Evolutionary conservation across 306 rosid genomes (phyloP).

Genomic region (Psophocarpus tetragonolobus): DNA sequence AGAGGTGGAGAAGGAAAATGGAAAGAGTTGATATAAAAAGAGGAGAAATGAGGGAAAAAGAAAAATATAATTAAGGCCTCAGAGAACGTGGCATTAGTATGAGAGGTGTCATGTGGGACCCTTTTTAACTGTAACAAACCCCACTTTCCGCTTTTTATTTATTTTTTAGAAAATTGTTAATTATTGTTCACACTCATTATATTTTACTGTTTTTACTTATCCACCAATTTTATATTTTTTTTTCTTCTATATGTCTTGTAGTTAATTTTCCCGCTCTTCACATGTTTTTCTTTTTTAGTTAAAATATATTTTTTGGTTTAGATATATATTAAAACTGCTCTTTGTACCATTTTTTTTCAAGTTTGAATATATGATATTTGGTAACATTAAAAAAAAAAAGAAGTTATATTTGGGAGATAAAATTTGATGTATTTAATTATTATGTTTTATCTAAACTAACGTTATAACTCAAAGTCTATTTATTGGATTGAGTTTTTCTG

Average conservation of each 20-base stretch:
- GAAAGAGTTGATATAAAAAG: conserved; percentile 13
- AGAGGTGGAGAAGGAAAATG: neutral
- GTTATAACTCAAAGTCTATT: no score
- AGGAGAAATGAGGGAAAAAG: neutral
- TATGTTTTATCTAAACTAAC: no score
- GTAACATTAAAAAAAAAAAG: no score
- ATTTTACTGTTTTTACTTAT: neutral
- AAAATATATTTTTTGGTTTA: neutral
- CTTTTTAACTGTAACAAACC: conserved; percentile 33
- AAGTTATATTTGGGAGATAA: no score
- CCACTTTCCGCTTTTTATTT: conserved; percentile 7
- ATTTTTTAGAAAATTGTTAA: neutral
- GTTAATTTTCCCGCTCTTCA: neutral
- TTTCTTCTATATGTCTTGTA: neutral
- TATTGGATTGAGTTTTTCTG: no score
- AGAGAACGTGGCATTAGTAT: conserved; percentile 3
- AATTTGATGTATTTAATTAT: no score
- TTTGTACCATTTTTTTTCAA: no score
- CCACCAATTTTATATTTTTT: neutral
- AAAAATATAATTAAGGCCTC: conserved; percentile 35
- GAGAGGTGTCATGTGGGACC: conserved; percentile 36
- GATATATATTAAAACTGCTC: neutral
- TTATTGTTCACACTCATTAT: neutral
- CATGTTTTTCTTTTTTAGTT: neutral
- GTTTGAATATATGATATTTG: no score